phyloP scores from a whole-genome alignment of 2,329 filamentous ascomycete genomes.

The Dactylellina parvicollis region DNA sequence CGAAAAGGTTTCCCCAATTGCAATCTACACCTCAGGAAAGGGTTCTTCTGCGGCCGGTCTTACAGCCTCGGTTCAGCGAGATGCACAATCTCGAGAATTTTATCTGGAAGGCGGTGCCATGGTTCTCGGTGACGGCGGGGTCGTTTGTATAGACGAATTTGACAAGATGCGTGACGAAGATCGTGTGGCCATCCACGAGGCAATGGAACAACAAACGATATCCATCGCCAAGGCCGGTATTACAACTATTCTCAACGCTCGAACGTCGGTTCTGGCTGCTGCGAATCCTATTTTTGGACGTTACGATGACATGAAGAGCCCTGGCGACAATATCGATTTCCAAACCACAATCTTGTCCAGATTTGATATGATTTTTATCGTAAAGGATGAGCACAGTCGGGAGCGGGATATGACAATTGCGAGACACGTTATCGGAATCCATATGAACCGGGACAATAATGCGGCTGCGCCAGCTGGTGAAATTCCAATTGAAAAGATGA shows the following conservation, averaged over 20 bases:
- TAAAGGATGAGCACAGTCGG: constrained; percentile 91
- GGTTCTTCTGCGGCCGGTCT: constrained; percentile 97
- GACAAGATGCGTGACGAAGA: constrained; percentile 99
- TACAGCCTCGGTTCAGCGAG: constrained; percentile 94
- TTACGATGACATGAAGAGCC: constrained; percentile 97
- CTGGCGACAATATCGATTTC: constrained; percentile 98
- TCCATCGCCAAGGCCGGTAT: constrained; percentile 99
- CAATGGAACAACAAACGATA: constrained; percentile 99
- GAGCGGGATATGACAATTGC: constrained; percentile 92
- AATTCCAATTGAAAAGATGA: constrained; percentile 95
- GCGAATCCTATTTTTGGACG: constrained; percentile 97
- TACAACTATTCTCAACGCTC: constrained; percentile 94
- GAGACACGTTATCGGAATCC: constrained; percentile 95
- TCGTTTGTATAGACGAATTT: constrained; percentile 98
- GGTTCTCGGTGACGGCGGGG: constrained; percentile 95
- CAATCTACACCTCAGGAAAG: constrained; percentile 98
- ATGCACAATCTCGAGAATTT: constrained; percentile 91
- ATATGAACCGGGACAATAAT: constrained; percentile 79
- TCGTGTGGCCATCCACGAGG: constrained; percentile 96
- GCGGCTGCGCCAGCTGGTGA: constrained; percentile 76
- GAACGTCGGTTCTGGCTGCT: constrained; percentile 92
- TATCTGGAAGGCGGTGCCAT: constrained; percentile 98
- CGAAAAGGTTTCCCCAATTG: constrained; percentile 93
- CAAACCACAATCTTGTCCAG: constrained; percentile 97
- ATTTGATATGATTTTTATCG: constrained; percentile 99